Evolutionary conservation across 1,284 basidiomycete genomes (phyloP), one percentile per base, ranked within the genome.

Genomic region (Amylostereum areolatum): DNA sequence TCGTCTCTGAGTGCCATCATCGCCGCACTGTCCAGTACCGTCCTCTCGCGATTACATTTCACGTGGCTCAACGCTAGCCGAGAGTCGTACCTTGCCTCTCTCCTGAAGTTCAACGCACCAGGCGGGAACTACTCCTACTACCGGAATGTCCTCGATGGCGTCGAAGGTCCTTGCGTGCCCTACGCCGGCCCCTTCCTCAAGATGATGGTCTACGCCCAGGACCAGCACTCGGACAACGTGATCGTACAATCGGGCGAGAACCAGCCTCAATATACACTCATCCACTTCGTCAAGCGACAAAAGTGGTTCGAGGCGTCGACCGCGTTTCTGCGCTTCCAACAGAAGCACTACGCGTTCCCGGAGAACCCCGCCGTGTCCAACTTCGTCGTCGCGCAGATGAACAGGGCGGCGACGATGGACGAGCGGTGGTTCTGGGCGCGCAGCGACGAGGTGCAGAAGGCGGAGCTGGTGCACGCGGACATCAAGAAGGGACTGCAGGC

Each of bases 51-150:
- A 29, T 67, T 86, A 31, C 74, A 76, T 52, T 63, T 83, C 43
- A 85, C 83, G n/a, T 87, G 83, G 84, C 75, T 74, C n/a, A 80
- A 81, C 55, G 75, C 81, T 41, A 67, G 66, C 30, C 73, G 74
- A 8, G 72, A 73, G 53, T 68, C 73, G 6, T 68, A 66, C 36
- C 68, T 84, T 39, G 79, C 81, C 8, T 62, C 66, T 27, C 70
- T 87, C 8, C 60, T 70, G 27, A 73, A 74, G 52, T 66, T 78
- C 58, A 80, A 78, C 56, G 81, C 83, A 47, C 80, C 82, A 10
- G 66, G 71, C 0, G 75, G 77, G 29, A 75, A 75, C 42, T 85
- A 82, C 60, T 63, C 73, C n/a, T 72, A 72, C 5, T 81, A 83
- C 55, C 78, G 83, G 24, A 59, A 60, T 24, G 64, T 78, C 33